Evolutionary conservation across 2,329 filamentous ascomycete genomes (phyloP), one percentile per base, ranked within the genome.

Genomic region (Xylaria hypoxylon): DNA sequence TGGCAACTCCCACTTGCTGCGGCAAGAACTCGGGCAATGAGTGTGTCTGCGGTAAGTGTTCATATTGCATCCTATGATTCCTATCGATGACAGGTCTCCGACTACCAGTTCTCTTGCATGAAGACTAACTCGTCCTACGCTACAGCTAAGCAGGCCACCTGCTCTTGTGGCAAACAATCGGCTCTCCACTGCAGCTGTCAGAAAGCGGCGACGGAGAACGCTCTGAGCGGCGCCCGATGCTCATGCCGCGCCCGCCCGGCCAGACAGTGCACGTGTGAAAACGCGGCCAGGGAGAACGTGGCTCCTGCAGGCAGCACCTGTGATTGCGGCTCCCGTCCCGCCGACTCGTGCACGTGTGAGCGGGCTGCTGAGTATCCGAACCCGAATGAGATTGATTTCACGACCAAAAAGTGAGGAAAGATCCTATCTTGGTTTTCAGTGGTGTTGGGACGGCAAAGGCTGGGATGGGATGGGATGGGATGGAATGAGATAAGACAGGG

Each of bases 111-210:
- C 5, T 38, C 13, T 15, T 15, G 5, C 35, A 15, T 26, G 8
- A 7, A 31, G 15, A 42, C 57, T 64, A 50, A 68, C 44, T 33
- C 35, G 24, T 48, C n/a, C 42, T 64, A 22, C 59, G 24, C 22
- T 50, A 72, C 76, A 88, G 88, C 88, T 73, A 80, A 87, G 74
- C 85, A 90, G 80, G 89, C 89, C 8, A 90, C 85, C 67, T 97
- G 94, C 88, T 96, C 93, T 17, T 98, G 95, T 79, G 95, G 95
- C 77, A 89, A 97, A 84, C 87, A 96, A 78, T 88, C 89, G 3
- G 95, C 95, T 56, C 88, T 97, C 55, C 86, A 94, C 79, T 98
- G 95, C 87, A 91, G 85, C 69, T 97, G 95, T 83, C 88, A 88
- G 75, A 94, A 93, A 80, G 87, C 94, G 3, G 70, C 85, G 3